These are phyloP conservation scores for Aspergillus intermedius DNA, from an alignment of 2,329 filamentous ascomycete genomes.

Conservation along the genomic window DNA sequence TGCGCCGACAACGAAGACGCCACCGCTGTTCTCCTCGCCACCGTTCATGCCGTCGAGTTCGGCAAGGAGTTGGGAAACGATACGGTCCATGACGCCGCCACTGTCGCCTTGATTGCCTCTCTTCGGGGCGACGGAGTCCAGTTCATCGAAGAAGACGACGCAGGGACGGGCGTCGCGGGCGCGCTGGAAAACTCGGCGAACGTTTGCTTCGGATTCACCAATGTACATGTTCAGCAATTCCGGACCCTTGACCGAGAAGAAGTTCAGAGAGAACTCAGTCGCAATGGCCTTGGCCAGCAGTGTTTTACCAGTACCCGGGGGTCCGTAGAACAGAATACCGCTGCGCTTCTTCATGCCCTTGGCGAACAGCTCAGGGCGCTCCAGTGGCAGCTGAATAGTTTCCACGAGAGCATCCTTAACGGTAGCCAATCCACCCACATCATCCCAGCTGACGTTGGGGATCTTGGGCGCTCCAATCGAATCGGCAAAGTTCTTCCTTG, in stretches of 20 bases:
- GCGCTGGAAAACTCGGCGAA: conserved; percentile 98
- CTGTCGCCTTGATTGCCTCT: conserved; percentile 95
- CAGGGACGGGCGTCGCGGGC: conserved; percentile 94
- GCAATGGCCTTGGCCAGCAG: conserved; percentile 98
- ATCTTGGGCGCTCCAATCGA: conserved; percentile 97
- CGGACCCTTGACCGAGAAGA: conserved; percentile 98
- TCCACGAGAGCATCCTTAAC: conserved; percentile 97
- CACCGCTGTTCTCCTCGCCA: conserved; percentile 68
- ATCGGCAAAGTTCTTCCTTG: conserved; percentile 95
- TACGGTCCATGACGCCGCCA: conserved; percentile 96
- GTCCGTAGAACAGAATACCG: conserved; percentile 97
- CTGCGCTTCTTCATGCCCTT: conserved; percentile 98
- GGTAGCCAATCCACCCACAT: conserved; percentile 86
- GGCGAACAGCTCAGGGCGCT: conserved; percentile 86
- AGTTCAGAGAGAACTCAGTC: conserved; percentile 98
- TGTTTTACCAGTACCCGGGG: conserved; percentile 99
- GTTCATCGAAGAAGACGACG: conserved; percentile 95
- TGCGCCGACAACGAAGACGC: conserved; percentile 93
- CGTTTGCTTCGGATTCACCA: conserved; percentile 99
- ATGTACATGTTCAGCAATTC: conserved; percentile 99
- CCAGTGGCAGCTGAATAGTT: conserved; percentile 88
- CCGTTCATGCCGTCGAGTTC: conserved; percentile 98
- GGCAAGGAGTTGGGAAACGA: conserved; percentile 88
- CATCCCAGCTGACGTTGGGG: conserved; percentile 91
- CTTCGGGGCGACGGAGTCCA: conserved; percentile 95